These are phyloP conservation scores for Astragalus glycyphyllos DNA, from an alignment of 306 rosid species.

Conservation along the genomic window DNA sequence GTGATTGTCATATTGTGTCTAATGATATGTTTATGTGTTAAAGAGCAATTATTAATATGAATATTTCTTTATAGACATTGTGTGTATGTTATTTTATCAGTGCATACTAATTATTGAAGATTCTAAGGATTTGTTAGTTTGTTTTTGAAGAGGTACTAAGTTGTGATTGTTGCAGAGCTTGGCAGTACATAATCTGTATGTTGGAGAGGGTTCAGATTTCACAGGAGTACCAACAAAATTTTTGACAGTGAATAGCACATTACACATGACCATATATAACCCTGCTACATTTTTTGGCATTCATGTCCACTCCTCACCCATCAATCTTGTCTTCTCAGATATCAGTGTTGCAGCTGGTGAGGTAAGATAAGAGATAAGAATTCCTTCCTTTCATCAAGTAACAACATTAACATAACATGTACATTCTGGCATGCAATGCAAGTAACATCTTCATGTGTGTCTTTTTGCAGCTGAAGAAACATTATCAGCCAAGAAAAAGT, in stretches of 20 bases:
- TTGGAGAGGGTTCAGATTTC: constrained; percentile 83
- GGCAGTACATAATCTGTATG: constrained; percentile 65
- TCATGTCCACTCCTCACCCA: constrained; percentile 76
- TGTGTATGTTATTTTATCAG: no score
- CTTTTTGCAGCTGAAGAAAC: constrained; percentile 72
- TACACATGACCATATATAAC: constrained; percentile 72
- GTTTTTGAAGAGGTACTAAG: no score
- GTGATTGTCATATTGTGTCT: no score
- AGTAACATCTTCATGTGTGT: constrained; percentile 29
- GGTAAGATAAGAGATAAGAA: constrained; percentile 47
- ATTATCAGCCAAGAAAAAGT: constrained; percentile 89
- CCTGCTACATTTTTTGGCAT: constrained; percentile 93
- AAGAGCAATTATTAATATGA: no score
- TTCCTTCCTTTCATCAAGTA: constrained; percentile 2
- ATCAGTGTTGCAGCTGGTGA: constrained; percentile 83
- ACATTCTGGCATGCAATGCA: background rate
- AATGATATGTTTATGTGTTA: no score
- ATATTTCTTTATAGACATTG: no score
- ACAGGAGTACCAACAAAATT: constrained; percentile 85
- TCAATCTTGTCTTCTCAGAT: constrained; percentile 73
- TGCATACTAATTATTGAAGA: no score
- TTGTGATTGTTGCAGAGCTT: constrained; percentile 67
- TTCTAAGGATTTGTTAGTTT: no score
- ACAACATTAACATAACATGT: background rate
- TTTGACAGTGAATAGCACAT: constrained; percentile 77